These are phyloP conservation scores for Austroboletus novae-zelandiae DNA, from an alignment of 1,284 basidiomycete species.

Conservation along the genomic window DNA sequence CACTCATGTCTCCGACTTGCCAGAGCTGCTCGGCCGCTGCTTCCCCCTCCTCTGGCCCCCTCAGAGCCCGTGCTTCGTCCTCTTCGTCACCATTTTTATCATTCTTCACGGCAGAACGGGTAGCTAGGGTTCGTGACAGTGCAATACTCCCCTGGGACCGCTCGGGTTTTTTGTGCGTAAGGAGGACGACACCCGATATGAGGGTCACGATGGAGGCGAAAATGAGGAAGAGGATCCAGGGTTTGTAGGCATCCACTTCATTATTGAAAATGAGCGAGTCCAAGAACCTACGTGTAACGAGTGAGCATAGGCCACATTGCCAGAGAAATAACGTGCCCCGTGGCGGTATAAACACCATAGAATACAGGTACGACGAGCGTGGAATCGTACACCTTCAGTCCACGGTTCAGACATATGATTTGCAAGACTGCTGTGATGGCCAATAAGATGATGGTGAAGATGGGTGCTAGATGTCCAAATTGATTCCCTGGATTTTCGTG, in stretches of 20 bases:
- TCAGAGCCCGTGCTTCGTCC: constrained; percentile 38
- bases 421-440: constrained; percentile 80
- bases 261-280: constrained; percentile 79
- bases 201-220: constrained; percentile 82
- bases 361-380: constrained; percentile 75
- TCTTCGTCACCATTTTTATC: constrained; percentile 21
- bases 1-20: constrained; percentile 65
- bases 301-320: constrained; percentile 6
- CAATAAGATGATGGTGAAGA: constrained; percentile 83
- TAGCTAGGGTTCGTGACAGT: constrained; percentile 10
- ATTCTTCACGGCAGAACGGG: constrained; percentile 17
- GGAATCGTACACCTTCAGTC: constrained; percentile 76
- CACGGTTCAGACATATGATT: constrained; percentile 88
- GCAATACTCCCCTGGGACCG: constrained; percentile 21
- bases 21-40: constrained; percentile 52
- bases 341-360: constrained; percentile 66
- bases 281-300: constrained; percentile 47
- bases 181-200: constrained; percentile 81
- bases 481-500: constrained; percentile 82
- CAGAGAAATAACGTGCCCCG: constrained; percentile 41
- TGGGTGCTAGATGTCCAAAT: constrained; percentile 76
- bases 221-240: constrained; percentile 85
- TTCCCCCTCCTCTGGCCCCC: constrained; percentile 32
- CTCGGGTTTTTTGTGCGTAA: constrained; percentile 84
- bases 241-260: constrained; percentile 76